Percentiles rank a stretch among this genome's conserved stretches.
These are phyloP conservation scores for Ustilago esculenta DNA, from an alignment of 1,284 basidiomycete species.

Conservation along the genomic window DNA sequence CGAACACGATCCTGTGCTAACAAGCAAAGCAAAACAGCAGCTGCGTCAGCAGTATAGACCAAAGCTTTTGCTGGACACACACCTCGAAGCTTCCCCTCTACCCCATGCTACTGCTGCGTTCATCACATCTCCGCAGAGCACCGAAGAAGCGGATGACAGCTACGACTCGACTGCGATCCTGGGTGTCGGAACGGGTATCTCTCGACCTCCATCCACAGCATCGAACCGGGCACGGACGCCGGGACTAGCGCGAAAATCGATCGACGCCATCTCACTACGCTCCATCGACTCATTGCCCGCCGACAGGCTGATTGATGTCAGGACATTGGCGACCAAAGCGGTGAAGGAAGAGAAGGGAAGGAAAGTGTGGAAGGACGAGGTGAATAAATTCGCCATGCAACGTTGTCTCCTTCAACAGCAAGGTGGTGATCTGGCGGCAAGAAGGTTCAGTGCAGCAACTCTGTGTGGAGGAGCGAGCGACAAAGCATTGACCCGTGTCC, in stretches of 20 bases:
- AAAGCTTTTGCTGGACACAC: constrained; percentile 22
- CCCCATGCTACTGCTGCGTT: constrained; percentile 6
- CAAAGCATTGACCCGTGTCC: constrained; percentile 11
- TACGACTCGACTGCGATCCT: not conserved
- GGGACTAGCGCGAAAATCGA: constrained; percentile 14
- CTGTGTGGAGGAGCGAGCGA: not conserved
- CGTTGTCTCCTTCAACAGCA: constrained; percentile 19
- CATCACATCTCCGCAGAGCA: constrained; percentile 2
- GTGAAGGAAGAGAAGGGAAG: constrained; percentile 28
- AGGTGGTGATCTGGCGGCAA: not conserved
- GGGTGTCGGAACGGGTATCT: not conserved
- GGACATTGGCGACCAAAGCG: constrained; percentile 22
- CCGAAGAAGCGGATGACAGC: not conserved
- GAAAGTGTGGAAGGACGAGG: constrained; percentile 35
- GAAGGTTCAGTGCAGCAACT: constrained; percentile 15
- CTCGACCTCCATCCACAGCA: constrained; percentile 13
- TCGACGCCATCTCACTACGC: constrained; percentile 27
- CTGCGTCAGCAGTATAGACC: constrained; percentile 2
- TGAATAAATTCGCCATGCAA: constrained; percentile 30
- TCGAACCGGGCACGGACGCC: not conserved
- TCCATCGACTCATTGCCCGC: constrained; percentile 7
- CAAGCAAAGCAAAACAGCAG: constrained; percentile 15
- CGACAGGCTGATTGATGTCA: constrained; percentile 23
- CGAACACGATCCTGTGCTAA: constrained; percentile 6
- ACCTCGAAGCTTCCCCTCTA: constrained; percentile 11